Base-by-base conservation (phyloP, 192 early-diverging fungal species). In the Thoreauomyces humboldtii region DNA sequence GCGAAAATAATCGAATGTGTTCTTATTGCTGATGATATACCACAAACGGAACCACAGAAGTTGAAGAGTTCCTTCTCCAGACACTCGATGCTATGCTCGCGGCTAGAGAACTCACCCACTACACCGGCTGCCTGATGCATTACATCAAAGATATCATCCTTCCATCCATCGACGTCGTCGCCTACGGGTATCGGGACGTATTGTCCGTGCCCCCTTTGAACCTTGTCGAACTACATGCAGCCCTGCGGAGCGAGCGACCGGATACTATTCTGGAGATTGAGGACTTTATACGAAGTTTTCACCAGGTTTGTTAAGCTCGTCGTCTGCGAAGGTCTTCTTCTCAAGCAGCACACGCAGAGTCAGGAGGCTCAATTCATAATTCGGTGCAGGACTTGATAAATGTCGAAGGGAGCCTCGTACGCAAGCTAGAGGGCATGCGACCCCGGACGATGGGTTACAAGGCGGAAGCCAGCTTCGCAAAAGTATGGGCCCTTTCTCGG, bases 141-240 rank as follows among this genome's bases (percentile, higher is more conserved):
- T 64, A 64, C 42, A n/a, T 73, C 17, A 27, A 61, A 12, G 53
- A 64, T 2, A 33, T 14, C 34, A 17, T 63, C 22, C 11, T 72
- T n/a, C 32, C 69, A n/a, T 11, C 57, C 12, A 19, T 73, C 52
- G 87, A 89, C 62, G 82, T 77, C 54, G 64, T 72, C 48, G 65
- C 69, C 6, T 89, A 89, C 65, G 87, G 83, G 11, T 67, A 87
- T 47, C 71, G 75, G 0, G 81, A 88, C 53, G 71, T 70, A 4
- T 63, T 83, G 9, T 70, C 84, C 60, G 33, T 90, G 29, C 80
- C 78, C 54, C 62, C 81, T n/a, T 68, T 82, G 50, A 77, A 87
- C 65, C 50, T 73, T 1, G 34, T 61, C 38, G 68, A 67, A 7
- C 79, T 81, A 52, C 77, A 82, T 35, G 34, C 21, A 36, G 17